phyloP scores from a whole-genome alignment of 2,329 filamentous ascomycete genomes.

The Tolypocladium endophyticum region DNA sequence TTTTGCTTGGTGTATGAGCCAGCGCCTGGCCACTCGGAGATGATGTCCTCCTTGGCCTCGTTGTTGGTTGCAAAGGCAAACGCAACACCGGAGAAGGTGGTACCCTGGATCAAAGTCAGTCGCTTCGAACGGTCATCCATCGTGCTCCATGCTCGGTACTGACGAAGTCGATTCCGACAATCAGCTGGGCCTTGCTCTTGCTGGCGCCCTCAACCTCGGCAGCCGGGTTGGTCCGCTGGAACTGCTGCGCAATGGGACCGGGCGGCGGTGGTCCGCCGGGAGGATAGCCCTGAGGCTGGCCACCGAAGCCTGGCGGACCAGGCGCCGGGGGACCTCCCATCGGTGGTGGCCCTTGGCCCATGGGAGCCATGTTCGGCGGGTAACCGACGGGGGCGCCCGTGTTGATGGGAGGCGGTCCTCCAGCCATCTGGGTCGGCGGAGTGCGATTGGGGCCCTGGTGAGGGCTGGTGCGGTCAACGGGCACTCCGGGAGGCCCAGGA shows the following conservation, averaged over 20 bases:
- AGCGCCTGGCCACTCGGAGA: slow-evolving; percentile 96
- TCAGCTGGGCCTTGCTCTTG: slow-evolving; percentile 90
- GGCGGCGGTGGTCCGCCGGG: slow-evolving; percentile 29
- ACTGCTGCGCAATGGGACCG: slow-evolving; percentile 28
- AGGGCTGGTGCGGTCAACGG: slow-evolving; percentile 44
- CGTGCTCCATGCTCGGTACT: slow-evolving; percentile 18
- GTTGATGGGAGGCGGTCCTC: slow-evolving; percentile 58
- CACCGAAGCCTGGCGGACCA: slow-evolving; percentile 33
- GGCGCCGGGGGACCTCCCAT: slow-evolving; percentile 25
- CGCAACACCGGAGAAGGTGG: slow-evolving; percentile 94
- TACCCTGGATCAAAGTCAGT: slow-evolving; percentile 49
- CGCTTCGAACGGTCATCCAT: not conserved
- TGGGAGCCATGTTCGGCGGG: slow-evolving; percentile 40
- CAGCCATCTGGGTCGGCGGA: slow-evolving; percentile 49
- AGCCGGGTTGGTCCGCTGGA: slow-evolving; percentile 36
- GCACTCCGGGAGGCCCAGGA: slow-evolving; percentile 27
- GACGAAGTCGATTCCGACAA: slow-evolving; percentile 98
- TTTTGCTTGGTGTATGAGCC: slow-evolving; percentile 98
- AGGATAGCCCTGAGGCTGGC: slow-evolving; percentile 37
- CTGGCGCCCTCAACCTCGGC: slow-evolving; percentile 79
- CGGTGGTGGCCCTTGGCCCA: slow-evolving; percentile 31
- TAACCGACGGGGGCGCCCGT: slow-evolving; percentile 52
- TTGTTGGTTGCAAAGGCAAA: slow-evolving; percentile 97
- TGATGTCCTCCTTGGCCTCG: slow-evolving; percentile 96
- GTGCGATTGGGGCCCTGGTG: slow-evolving; percentile 39